Base-by-base conservation (phyloP, 306 rosid species). In the Cucurbita ficifolia region DNA sequence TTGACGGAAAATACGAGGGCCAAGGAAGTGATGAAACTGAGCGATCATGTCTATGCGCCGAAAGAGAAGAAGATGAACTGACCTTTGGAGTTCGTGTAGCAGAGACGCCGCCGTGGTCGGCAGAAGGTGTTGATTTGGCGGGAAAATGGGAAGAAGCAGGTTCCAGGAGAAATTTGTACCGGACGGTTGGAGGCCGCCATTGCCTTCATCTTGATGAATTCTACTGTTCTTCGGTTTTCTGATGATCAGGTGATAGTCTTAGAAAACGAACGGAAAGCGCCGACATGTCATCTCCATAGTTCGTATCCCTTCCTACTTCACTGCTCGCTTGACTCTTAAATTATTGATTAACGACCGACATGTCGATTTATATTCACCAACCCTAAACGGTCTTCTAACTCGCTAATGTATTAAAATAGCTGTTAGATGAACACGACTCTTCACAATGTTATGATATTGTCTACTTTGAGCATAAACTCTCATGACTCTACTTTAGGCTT, bases 71-170 rank as follows among this genome's bases (percentile, higher is more conserved):
- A 13, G 48, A 78, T 16, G 22, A 33, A 56, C 49, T 62, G 22
- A 83, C 90, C 86, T 76, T 49, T 79, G 54, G 74, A 56, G 11
- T 49, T 72, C 21, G 76, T 54, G 8, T 55, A 70, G 19, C 18
- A 48, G 0, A 50, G 59, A 52, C 48, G 76, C 48, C 54, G 77
- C 51, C 11, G 6, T 39, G 36, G 52, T 38, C 51, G 60, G 11
- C 0, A 6, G n/a, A 19, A 76, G 65, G 69, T 49, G 67, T 7
- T 29, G 21, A 33, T 76, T 59, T 60, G 81, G 64, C 74, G 76
- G 68, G 82, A 71, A 76, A 83, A 7, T 72, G 67, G 48, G 17
- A 69, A 45, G 46, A 61, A 18, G 75, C 9, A 42, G 36, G 69
- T 0, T 17, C 48, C 13, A 8, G 72, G 11, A 61, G 74, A 82